Evolutionary conservation across 2,329 filamentous ascomycete species (phyloP).

Genomic region (Fusarium decemcellulare): DNA sequence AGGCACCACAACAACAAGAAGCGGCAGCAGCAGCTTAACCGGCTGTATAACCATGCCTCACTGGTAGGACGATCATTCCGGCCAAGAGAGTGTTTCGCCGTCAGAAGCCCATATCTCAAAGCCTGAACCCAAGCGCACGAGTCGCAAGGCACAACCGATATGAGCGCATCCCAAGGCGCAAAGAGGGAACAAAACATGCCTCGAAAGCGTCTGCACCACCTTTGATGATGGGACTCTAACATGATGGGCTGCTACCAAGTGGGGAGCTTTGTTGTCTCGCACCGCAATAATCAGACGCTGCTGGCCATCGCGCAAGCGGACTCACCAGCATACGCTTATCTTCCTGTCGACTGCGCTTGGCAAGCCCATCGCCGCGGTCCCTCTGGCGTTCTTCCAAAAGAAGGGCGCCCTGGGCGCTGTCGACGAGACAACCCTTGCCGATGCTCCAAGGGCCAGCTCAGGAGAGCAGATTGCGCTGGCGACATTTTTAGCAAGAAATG

Average conservation of each 20-base stretch:
- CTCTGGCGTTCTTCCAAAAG: not conserved
- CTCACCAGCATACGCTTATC: conserved; percentile 4
- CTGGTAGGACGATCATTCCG: not conserved
- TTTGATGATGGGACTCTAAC: not conserved
- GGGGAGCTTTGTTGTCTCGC: conserved; percentile 6
- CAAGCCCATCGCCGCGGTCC: not conserved
- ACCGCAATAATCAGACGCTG: not conserved
- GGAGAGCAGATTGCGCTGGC: not conserved
- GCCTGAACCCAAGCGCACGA: conserved; percentile 10
- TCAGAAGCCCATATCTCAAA: not conserved
- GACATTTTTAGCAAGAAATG: conserved; percentile 8
- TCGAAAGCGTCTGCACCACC: not conserved
- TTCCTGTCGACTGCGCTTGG: not conserved
- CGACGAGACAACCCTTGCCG: conserved; percentile 16
- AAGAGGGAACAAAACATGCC: conserved; percentile 10
- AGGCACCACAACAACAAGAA: conserved; percentile 1
- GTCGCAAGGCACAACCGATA: conserved; percentile 6
- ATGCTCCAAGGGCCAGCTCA: not conserved
- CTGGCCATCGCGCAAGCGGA: conserved; percentile 4
- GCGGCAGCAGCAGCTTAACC: conserved; percentile 26
- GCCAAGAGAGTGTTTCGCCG: not conserved
- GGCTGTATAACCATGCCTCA: conserved; percentile 13
- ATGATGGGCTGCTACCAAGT: conserved; percentile 18
- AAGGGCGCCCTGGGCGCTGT: not conserved
- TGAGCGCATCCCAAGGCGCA: conserved; percentile 6